Base-by-base conservation (phyloP, 2,329 filamentous ascomycete genomes). In the Cadophora sp. region DNA sequence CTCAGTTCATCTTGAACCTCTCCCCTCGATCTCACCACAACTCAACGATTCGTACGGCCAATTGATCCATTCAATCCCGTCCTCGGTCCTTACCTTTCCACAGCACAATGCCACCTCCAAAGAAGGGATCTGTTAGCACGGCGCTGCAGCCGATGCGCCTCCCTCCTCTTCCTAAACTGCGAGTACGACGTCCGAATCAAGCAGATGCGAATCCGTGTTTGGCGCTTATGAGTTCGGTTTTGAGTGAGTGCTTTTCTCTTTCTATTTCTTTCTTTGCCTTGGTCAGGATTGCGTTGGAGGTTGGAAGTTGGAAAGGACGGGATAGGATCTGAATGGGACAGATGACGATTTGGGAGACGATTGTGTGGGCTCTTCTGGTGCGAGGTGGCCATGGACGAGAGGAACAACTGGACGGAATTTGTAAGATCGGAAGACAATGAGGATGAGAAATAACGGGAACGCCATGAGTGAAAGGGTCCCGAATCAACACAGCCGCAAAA, bases 171-270 rank as follows among this genome's bases (percentile, higher is more conserved):
- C 85, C 83, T 5, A 88, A 89, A 76, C 84, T 92, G 67, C 87
- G 87, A 74, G 85, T 92, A 61, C 85, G 87, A 72, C 83, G 86
- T 73, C 89, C 90, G 61, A 89, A 91, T 75, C 83, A 86, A 73
- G 81, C 86, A 71, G 84, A 89, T 75, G 80, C 81, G 70, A 91
- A 91, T 77, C 87, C 89, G 64, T 92, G 90, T 76, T 78, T 90
- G 61, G 84, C 85, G 19, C 82, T 89, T 55, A 92, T 92, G 90
- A 85, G 84, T 62, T 86, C 87, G 63, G 87, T 91, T 74, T 79
- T 91, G 75, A 88, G 89, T 91, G 85, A 62, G 83, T 79, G 11
- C 5, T 31, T 14, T 24, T 40, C 14, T 43, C 29, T 51, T n/a
- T 55, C 29, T 37, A 12, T 55, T 19, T 43, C 27, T 40, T 14